These are phyloP conservation scores for Penicillium lividum DNA, from an alignment of 495 filamentous ascomycete genomes.

Conservation along the genomic window DNA sequence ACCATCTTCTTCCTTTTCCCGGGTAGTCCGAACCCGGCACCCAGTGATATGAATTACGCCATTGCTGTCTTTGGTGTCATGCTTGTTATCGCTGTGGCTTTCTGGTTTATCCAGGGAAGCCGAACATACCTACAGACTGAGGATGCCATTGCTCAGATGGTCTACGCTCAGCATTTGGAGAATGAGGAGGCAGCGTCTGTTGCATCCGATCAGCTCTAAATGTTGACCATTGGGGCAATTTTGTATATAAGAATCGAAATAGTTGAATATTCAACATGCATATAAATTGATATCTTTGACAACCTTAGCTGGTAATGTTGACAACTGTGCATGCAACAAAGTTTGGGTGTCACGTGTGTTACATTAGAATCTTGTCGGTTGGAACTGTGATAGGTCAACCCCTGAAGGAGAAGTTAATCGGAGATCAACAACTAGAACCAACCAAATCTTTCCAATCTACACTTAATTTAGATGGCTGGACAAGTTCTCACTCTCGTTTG, in stretches of 20 bases:
- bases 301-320: too few relatives aligned
- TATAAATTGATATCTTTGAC: neutral
- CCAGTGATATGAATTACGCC: constrained; percentile 51
- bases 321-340: too few relatives aligned
- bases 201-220: neutral
- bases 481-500: neutral
- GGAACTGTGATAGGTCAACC: neutral
- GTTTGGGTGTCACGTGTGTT: too few relatives aligned
- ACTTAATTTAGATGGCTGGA: neutral
- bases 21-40: constrained; percentile 36
- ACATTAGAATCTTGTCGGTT: neutral
- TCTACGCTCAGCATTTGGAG: constrained; percentile 43
- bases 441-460: too few relatives aligned
- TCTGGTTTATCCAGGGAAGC: constrained; percentile 45
- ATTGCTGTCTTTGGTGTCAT: constrained; percentile 54
- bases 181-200: constrained; percentile 11
- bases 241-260: neutral
- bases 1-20: constrained; percentile 54
- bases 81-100: constrained; percentile 45
- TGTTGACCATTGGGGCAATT: too few relatives aligned
- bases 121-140: constrained; percentile 43
- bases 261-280: neutral
- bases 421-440: neutral
- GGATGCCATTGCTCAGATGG: constrained; percentile 42
- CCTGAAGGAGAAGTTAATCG: neutral